These are phyloP conservation scores for Hysterium pulicare DNA, from an alignment of 2,329 filamentous ascomycete species.

Conservation along the genomic window DNA sequence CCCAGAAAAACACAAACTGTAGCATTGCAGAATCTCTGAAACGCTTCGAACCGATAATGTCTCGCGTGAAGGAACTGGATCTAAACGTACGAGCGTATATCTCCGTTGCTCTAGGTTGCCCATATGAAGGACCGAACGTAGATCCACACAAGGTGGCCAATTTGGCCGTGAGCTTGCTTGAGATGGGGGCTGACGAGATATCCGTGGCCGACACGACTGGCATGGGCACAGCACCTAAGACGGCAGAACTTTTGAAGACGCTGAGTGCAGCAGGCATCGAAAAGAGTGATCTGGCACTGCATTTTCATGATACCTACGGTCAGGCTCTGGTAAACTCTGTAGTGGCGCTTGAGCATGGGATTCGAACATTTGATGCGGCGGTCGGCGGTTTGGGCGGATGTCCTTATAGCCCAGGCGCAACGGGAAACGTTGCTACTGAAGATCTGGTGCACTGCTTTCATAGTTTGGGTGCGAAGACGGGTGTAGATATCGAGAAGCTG, in stretches of 20 bases:
- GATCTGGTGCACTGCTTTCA: slow-evolving; percentile 75
- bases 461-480: slow-evolving; percentile 70
- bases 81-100: slow-evolving; percentile 75
- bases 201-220: slow-evolving; percentile 87
- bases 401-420: slow-evolving; percentile 80
- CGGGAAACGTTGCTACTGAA: slow-evolving; percentile 82
- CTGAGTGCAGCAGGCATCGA: slow-evolving; percentile 65
- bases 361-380: slow-evolving; percentile 75
- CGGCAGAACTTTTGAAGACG: slow-evolving; percentile 61
- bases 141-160: slow-evolving; percentile 59
- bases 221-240: slow-evolving; percentile 77
- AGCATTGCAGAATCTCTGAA: slow-evolving; percentile 69
- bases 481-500: slow-evolving; percentile 49
- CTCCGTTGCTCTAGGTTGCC: slow-evolving; percentile 70
- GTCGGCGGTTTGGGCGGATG: slow-evolving; percentile 81
- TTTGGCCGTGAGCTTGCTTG: slow-evolving; percentile 63
- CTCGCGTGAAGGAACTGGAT: slow-evolving; percentile 60
- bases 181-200: slow-evolving; percentile 88
- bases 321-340: slow-evolving; percentile 81
- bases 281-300: slow-evolving; percentile 69
- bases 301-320: slow-evolving; percentile 88
- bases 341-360: slow-evolving; percentile 71
- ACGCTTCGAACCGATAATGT: slow-evolving; percentile 68
- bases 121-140: slow-evolving; percentile 65
- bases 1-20: slow-evolving; percentile 79